These are phyloP conservation scores for Planoprotostelium fungivorum DNA, from an alignment of 78 protist species.

Conservation along the genomic window DNA sequence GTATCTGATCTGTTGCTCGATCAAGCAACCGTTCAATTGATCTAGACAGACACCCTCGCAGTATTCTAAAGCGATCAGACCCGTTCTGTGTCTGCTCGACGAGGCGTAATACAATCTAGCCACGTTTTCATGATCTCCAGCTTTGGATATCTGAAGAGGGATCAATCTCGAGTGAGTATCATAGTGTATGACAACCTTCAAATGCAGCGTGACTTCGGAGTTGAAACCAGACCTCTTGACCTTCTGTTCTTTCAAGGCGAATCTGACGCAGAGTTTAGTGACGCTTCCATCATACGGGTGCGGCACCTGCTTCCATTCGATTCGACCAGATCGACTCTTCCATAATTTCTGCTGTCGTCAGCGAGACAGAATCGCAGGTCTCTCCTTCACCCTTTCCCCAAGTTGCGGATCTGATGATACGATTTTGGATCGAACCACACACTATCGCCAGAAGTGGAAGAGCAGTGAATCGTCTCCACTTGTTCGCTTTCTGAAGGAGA, in stretches of 20 bases:
- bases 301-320: no score
- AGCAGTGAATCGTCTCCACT: not conserved
- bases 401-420: not conserved
- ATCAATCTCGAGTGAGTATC: not conserved
- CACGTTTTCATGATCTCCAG: not conserved
- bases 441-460: not conserved
- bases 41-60: not conserved
- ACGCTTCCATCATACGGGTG: no score
- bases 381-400: not conserved
- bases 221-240: not conserved
- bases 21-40: not conserved
- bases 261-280: no score
- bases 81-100: not conserved
- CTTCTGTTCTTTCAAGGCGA: not conserved
- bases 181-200: not conserved
- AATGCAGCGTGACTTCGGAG: not conserved
- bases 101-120: not conserved
- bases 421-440: not conserved
- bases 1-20: not conserved
- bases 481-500: no score
- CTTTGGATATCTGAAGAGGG: not conserved
- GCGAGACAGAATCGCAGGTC: not conserved
- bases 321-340: not conserved
- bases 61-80: not conserved
- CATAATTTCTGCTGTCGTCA: not conserved